Conservation (phyloP, 1,284 basidiomycete species). For the Boletellus deceptivus region DNA sequence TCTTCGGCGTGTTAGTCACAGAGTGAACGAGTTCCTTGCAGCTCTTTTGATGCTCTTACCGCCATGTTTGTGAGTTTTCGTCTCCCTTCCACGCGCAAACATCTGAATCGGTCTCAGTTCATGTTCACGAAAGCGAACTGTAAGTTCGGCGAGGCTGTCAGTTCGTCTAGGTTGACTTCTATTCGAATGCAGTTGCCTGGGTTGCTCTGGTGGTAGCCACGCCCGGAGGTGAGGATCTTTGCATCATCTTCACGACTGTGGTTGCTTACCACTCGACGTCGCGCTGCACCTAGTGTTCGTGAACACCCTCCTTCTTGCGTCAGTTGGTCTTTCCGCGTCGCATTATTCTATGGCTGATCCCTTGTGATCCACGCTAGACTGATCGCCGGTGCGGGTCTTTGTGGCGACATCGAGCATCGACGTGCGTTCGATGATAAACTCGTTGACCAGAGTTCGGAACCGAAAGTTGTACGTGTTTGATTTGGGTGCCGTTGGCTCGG, state of each 20-base stretch:
- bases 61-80: constrained; percentile 14
- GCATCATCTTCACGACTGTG: too few species aligned
- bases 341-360: constrained; percentile 1
- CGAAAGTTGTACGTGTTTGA: background rate
- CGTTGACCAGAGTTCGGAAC: constrained; percentile 1
- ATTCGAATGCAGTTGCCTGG: constrained; percentile 11
- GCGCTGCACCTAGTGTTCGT: constrained; percentile 16
- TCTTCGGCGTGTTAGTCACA: too few species aligned
- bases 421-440: constrained; percentile 10
- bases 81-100: background rate
- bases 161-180: background rate
- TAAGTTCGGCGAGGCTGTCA: background rate
- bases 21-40: background rate
- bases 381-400: constrained; percentile 12
- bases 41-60: constrained; percentile 9
- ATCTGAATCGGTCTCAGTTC: constrained; percentile 11
- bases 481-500: background rate
- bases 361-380: constrained; percentile 5
- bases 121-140: constrained; percentile 16
- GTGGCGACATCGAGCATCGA: constrained; percentile 16
- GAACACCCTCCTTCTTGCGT: constrained; percentile 20
- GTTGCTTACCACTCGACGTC: background rate
- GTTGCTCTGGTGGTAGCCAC: constrained; percentile 14
- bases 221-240: constrained; percentile 18
- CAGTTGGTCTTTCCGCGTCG: background rate